Percentiles rank a stretch among this genome's conserved stretches.
These are phyloP conservation scores for Kickxella alabastrina DNA, from an alignment of 192 early-diverging fungal species.

Conservation along the genomic window DNA sequence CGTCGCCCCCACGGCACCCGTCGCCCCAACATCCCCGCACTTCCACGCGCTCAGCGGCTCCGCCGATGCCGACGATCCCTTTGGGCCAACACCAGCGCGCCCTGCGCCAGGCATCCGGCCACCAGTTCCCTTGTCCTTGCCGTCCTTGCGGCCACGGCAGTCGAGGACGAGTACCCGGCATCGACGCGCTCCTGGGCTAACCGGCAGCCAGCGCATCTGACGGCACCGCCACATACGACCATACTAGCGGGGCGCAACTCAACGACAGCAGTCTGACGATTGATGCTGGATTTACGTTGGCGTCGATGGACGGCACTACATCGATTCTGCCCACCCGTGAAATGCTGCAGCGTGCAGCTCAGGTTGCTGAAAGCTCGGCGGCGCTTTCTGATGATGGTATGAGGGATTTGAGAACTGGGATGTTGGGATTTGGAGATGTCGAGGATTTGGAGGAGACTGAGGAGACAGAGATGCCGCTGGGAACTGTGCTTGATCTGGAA, in stretches of 20 bases:
- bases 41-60: conserved; percentile 24
- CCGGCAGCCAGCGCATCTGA: no score
- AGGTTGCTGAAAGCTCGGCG: conserved; percentile 13
- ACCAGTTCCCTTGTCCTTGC: no score
- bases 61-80: conserved; percentile 35
- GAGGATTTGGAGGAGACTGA: not conserved
- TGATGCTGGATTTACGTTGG: conserved; percentile 11
- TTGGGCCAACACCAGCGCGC: conserved; percentile 32
- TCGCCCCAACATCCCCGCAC: no score
- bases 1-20: conserved; percentile 5
- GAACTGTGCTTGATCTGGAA: conserved; percentile 9
- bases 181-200: not conserved
- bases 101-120: no score
- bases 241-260: conserved; percentile 15
- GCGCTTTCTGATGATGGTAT: not conserved
- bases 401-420: not conserved
- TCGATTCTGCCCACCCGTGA: conserved; percentile 46
- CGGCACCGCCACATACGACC: conserved; percentile 29
- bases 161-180: no score
- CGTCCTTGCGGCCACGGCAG: no score
- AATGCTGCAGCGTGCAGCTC: conserved; percentile 45
- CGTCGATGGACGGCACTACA: conserved; percentile 39
- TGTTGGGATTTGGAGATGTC: not conserved
- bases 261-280: conserved; percentile 28
- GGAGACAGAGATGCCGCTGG: conserved; percentile 1